Base-by-base conservation (phyloP, 306 rosid genomes). In the Oemleria cerasiformis region DNA sequence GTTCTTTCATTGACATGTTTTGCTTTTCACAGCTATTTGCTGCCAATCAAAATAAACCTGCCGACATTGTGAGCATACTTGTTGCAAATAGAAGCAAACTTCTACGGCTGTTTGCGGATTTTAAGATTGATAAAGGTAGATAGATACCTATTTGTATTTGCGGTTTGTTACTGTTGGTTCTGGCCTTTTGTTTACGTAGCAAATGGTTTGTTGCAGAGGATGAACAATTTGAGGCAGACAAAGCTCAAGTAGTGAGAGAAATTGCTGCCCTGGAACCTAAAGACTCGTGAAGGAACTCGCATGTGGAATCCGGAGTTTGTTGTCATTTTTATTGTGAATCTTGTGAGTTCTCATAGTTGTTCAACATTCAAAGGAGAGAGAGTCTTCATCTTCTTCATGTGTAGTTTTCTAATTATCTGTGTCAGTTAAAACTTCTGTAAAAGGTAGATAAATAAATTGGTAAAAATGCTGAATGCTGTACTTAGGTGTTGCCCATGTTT, bases 161-260 rank as follows among this genome's bases (percentile, higher is more conserved):
- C 42, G 30, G 63, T 61, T 57, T 43, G 20, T 60, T 21, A 36
- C 65, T 68, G 54, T 68, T 72, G n/a, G 43, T 47, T 23, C 19
- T 75, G 72, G 53, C 75, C 9, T 74, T 63, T 61, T 73, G 40
- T 65, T 68, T 21, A 72, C 81, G 45, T 55, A 38, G 25, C 21
- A 63, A 80, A 51, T 30, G 66, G 14, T 72, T 73, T 71, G 40
- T 50, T 60, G 72, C 91, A 94, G 99, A 92, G 88, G 99, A 94
- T 75, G 88, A 88, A 78, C 96, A 89, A 73, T 94, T 94, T 71
- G 99, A 94, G 82, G 91, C 99, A 19, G 99, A 94, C 82, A 94
- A 94, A 77, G 96, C 91, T 77, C 99, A 91, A 70, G 97, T 94
- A 63, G 92, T 89, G 89, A 87, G 71, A 80, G 99, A 94, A 88